Evolutionary conservation across 163 green algal genomes (phyloP).

Genomic region (Chlamydomonas reinhardtii): DNA sequence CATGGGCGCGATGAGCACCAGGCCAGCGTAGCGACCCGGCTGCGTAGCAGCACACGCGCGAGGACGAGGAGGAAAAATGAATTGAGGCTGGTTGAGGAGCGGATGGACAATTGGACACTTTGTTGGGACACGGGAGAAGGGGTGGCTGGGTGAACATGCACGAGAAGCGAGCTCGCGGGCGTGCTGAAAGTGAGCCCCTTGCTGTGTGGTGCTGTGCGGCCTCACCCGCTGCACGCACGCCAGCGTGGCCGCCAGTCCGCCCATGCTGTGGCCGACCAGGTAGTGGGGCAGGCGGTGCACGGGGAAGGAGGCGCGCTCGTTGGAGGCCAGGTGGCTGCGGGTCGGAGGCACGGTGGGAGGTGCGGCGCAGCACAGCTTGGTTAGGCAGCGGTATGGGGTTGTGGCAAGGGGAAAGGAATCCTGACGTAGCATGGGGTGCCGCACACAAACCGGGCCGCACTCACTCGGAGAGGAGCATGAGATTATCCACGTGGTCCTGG

Average conservation of each 20-base stretch:
- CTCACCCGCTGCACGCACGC: constrained; percentile 51
- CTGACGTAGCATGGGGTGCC: too few species aligned
- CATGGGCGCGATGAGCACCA: constrained; percentile 84
- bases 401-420: too few species aligned
- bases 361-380: too few species aligned
- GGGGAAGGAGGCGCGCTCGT: constrained; percentile 32
- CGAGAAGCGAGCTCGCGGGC: too few species aligned
- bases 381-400: too few species aligned
- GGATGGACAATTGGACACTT: too few species aligned
- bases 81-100: too few species aligned
- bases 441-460: neutral
- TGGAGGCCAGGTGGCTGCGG: neutral
- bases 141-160: too few species aligned
- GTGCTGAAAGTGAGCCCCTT: too few species aligned
- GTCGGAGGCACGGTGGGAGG: neutral
- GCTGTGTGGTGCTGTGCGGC: too few species aligned
- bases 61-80: neutral
- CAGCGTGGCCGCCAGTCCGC: constrained; percentile 75
- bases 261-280: constrained; percentile 74
- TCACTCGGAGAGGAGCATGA: constrained; percentile 23
- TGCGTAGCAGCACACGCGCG: neutral
- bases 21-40: constrained; percentile 62
- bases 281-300: constrained; percentile 65
- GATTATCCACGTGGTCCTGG: constrained; percentile 37
- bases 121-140: too few species aligned